phyloP scores from a whole-genome alignment of 352 stramenopile species.

The Phytophthora tentaculata region DNA sequence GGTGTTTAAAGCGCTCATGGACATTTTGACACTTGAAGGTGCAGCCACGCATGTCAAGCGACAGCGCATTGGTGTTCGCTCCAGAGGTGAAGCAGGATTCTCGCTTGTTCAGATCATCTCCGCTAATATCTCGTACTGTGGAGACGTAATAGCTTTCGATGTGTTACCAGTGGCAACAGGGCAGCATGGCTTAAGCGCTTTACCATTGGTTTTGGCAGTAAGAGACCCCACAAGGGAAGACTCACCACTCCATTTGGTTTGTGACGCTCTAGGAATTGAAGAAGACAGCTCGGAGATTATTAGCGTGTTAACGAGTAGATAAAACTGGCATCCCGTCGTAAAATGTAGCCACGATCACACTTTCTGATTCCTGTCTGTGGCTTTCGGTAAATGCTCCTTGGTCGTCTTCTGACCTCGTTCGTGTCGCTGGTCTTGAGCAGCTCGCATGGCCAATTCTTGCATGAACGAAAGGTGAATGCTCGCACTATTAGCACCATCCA shows the following conservation, averaged over 20 bases:
- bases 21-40: conserved; percentile 11
- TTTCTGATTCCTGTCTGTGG: not conserved
- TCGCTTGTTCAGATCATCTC: conserved; percentile 20
- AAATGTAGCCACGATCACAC: conserved; percentile 3
- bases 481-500: conserved; percentile 6
- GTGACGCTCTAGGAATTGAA: conserved; percentile 24
- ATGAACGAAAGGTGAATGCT: conserved; percentile 30
- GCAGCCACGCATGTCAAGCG: conserved; percentile 1
- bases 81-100: conserved; percentile 11
- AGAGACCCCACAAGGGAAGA: conserved; percentile 6
- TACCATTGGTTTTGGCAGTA: conserved; percentile 22
- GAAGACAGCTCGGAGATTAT: conserved; percentile 15
- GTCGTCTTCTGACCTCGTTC: not conserved
- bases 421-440: conserved; percentile 18
- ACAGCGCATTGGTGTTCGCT: conserved; percentile 21
- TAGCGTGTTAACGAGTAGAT: conserved; percentile 5
- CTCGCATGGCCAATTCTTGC: conserved; percentile 15
- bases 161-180: conserved; percentile 11
- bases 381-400: not conserved
- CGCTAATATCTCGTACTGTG: conserved; percentile 12
- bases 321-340: conserved; percentile 1
- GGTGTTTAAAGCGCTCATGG: conserved; percentile 9
- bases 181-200: not conserved
- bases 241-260: conserved; percentile 12
- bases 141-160: conserved; percentile 19